Evolutionary conservation across 345 rosid genomes (phyloP), one percentile per base, ranked within the genome.

Genomic region (Gossypium bickii): DNA sequence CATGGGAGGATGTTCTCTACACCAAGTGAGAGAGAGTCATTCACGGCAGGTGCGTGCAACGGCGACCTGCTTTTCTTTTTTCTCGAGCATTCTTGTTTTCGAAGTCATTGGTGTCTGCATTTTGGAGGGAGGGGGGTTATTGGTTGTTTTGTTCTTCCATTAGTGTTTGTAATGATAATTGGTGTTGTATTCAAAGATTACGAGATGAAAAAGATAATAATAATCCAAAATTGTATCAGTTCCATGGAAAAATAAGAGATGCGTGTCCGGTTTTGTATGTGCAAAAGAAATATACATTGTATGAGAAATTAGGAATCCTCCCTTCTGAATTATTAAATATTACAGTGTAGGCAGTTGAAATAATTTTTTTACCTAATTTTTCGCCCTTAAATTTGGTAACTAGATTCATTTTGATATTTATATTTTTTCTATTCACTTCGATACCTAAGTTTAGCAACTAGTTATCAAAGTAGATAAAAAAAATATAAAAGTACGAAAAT

Each of bases 1-100:
- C 98, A 16, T 93, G 98, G 99, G 99, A 92, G 81, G 99, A 94
- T 80, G 98, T 93, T 70, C 90, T 95, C 82, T 95, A 93, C 88
- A 90, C 97, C 87, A 95, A 93, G 93, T 95, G 81, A 90, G n/a
- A n/a, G 49, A 44, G 60, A 58, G 29, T 25, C 57, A 1, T 64
- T 1, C 1, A 16, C 20, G 29, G 43, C 76, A 27, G 81, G 71
- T 47, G 79, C 74, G 60, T 58, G 78, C 74, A 56, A 55, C 4
- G 43, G 11, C 48, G 13, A 10, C 64, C 71, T 51, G 73, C 78
- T 70, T 38, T 51, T 55, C 66, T 38, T 51, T 55, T 55, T 52
- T 49, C 43, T 43, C 56, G 56, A 73, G 44, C 38, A 10, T 27
- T 75, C 65, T 75, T 12, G 0, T 5, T 57, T 76, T 60, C 9